phyloP scores from a whole-genome alignment of 2,329 filamentous ascomycete species.

The Colletotrichum sansevieriae region DNA sequence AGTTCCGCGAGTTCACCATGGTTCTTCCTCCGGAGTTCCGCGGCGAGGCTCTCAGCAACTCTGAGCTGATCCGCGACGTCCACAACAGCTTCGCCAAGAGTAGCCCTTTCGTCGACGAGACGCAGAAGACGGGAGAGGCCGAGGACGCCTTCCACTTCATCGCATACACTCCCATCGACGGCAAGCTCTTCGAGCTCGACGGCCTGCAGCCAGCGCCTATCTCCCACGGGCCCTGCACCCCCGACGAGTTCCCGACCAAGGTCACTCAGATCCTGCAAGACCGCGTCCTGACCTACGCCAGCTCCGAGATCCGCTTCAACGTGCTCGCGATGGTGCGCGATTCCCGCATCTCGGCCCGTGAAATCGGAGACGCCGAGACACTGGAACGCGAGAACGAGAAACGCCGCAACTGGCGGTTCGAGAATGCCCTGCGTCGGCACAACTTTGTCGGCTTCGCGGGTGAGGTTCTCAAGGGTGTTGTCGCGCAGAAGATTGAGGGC shows the following conservation, averaged over 20 bases:
- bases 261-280: slow-evolving; percentile 90
- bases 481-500: slow-evolving; percentile 78
- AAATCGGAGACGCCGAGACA: slow-evolving; percentile 85
- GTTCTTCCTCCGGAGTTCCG: slow-evolving; percentile 82
- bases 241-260: slow-evolving; percentile 80
- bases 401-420: slow-evolving; percentile 89
- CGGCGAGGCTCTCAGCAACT: slow-evolving; percentile 72
- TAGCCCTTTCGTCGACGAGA: slow-evolving; percentile 94
- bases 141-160: slow-evolving; percentile 99
- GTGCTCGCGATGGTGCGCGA: slow-evolving; percentile 93
- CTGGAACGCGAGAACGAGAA: slow-evolving; percentile 86
- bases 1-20: slow-evolving; percentile 91
- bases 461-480: slow-evolving; percentile 89
- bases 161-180: slow-evolving; percentile 87
- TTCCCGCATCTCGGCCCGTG: slow-evolving; percentile 79
- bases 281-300: slow-evolving; percentile 86
- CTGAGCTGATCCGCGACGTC: slow-evolving; percentile 78
- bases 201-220: slow-evolving; percentile 95
- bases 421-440: slow-evolving; percentile 91
- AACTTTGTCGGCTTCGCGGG: slow-evolving; percentile 98
- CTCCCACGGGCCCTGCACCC: slow-evolving; percentile 80
- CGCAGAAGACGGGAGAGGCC: slow-evolving; percentile 75
- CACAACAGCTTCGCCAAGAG: slow-evolving; percentile 93
- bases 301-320: slow-evolving; percentile 94
- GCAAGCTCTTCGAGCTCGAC: slow-evolving; percentile 91